These are phyloP conservation scores for Bocquillonia castaneifolia DNA, from an alignment of 441 rosid species.

Conservation along the genomic window DNA sequence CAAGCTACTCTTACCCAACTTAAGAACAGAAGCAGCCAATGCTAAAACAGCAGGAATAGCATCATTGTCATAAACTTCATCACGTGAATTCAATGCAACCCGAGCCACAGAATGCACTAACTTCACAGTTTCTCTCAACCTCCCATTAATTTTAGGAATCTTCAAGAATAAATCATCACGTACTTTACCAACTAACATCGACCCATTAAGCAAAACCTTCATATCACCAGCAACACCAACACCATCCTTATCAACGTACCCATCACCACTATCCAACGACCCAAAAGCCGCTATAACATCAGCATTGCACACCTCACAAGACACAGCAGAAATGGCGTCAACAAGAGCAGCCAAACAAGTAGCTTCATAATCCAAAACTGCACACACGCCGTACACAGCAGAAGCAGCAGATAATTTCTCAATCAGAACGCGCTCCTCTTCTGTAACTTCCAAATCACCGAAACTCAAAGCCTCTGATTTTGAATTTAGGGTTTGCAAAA, in stretches of 20 bases:
- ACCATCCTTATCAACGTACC: conserved; percentile 59
- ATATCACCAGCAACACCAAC: conserved; percentile 65
- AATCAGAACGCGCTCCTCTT: conserved; percentile 37
- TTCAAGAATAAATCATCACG: conserved; percentile 37
- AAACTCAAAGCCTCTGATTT: conserved; percentile 1
- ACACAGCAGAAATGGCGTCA: conserved; percentile 67
- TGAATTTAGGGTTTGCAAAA: conserved; percentile 32
- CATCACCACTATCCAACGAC: conserved; percentile 67
- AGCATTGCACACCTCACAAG: conserved; percentile 62
- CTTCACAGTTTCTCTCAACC: conserved; percentile 53
- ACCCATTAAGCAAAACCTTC: conserved; percentile 70
- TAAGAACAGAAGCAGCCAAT: conserved; percentile 38
- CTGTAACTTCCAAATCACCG: conserved; percentile 33
- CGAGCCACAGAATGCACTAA: conserved; percentile 49
- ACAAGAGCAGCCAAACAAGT: conserved; percentile 44
- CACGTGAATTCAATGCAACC: conserved; percentile 45
- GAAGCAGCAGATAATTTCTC: conserved; percentile 34
- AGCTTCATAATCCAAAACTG: conserved; percentile 51
- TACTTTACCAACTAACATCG: conserved; percentile 48
- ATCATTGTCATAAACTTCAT: conserved; percentile 38
- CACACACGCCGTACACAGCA: conserved; percentile 45
- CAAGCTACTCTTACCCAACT: conserved; percentile 52
- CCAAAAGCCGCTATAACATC: conserved; percentile 47
- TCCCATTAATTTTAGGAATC: conserved; percentile 53
- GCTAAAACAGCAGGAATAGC: conserved; percentile 33